These are phyloP conservation scores for Thozetella sp. DNA, from an alignment of 495 filamentous ascomycete genomes.

Conservation along the genomic window DNA sequence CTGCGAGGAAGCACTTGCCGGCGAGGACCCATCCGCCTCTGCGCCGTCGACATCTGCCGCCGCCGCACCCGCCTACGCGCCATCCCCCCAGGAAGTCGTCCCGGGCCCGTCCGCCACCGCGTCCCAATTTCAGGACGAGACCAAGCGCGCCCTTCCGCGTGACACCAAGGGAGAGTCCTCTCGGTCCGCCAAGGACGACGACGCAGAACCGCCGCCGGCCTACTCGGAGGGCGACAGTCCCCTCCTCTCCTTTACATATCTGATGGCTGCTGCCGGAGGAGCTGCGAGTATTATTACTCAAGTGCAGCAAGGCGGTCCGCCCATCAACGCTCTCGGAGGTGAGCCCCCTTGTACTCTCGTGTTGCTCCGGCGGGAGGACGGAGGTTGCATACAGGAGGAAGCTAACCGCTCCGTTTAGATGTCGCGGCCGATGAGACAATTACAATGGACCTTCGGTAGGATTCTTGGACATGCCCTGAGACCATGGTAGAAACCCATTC, in stretches of 20 bases:
- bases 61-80: slow-evolving; percentile 59
- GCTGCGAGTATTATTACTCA: slow-evolving; percentile 98
- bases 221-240: slow-evolving; percentile 95
- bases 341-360: slow-evolving; percentile 25
- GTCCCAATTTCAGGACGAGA: slow-evolving; percentile 57
- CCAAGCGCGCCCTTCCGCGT: slow-evolving; percentile 78
- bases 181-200: slow-evolving; percentile 66
- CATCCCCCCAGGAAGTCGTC: slow-evolving; percentile 35
- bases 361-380: slow-evolving; percentile 3
- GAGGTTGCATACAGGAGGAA: slow-evolving; percentile 8
- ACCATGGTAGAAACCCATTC: not conserved
- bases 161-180: slow-evolving; percentile 76
- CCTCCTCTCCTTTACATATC: slow-evolving; percentile 90
- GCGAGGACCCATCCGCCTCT: slow-evolving; percentile 7
- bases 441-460: slow-evolving; percentile 88
- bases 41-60: slow-evolving; percentile 50
- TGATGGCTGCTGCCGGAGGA: slow-evolving; percentile 96
- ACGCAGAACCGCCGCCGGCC: slow-evolving; percentile 90
- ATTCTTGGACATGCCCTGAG: not conserved
- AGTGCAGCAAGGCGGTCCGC: slow-evolving; percentile 89
- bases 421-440: slow-evolving; percentile 93
- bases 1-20: slow-evolving; percentile 49
- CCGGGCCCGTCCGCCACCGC: slow-evolving; percentile 41
- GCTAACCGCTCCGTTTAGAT: slow-evolving; percentile 48
- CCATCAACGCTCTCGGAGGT: slow-evolving; percentile 89